phyloP scores from a whole-genome alignment of 73 alveolate species.

The Paramecium bursaria region DNA sequence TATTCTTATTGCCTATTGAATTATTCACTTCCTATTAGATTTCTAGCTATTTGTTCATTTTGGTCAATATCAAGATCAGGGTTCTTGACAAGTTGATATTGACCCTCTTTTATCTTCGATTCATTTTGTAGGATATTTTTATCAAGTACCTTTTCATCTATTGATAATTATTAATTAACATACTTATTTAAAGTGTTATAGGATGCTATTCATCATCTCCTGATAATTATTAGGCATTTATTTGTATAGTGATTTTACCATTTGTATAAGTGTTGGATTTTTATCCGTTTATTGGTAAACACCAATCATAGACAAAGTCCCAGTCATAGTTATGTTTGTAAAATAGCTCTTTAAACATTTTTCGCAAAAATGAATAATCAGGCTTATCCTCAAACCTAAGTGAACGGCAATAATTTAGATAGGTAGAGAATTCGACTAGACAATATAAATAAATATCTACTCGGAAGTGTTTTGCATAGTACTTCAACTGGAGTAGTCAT shows the following conservation, averaged over 20 bases:
- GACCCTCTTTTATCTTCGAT: slow-evolving; percentile 8
- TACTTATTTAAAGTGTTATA: slow-evolving; percentile 50
- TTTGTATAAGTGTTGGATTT: slow-evolving; percentile 49
- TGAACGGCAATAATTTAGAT: slow-evolving; percentile 75
- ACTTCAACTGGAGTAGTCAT: slow-evolving; percentile 78
- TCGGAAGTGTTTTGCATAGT: slow-evolving; percentile 80
- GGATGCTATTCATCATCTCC: slow-evolving; percentile 55
- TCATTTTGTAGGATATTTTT: not conserved
- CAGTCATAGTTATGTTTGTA: slow-evolving; percentile 75
- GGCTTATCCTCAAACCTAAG: slow-evolving; percentile 85
- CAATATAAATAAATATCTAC: slow-evolving; percentile 16
- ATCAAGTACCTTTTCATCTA: slow-evolving; percentile 51
- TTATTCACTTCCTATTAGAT: slow-evolving; percentile 49
- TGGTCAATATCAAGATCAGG: slow-evolving; percentile 46
- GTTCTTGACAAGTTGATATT: slow-evolving; percentile 15
- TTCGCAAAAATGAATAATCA: slow-evolving; percentile 77
- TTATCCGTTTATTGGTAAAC: slow-evolving; percentile 66
- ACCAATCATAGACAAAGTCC: slow-evolving; percentile 82
- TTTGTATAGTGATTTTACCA: slow-evolving; percentile 60
- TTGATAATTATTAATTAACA: not conserved
- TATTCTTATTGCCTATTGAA: slow-evolving; percentile 26
- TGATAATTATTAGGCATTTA: slow-evolving; percentile 36
- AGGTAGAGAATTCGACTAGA: slow-evolving; percentile 79
- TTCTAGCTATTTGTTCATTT: slow-evolving; percentile 60
- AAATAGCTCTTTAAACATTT: slow-evolving; percentile 76